Percentiles rank a stretch among this genome's conserved stretches.
Conservation (phyloP, 805 yeast genomes). For the Candida sonorensis region DNA sequence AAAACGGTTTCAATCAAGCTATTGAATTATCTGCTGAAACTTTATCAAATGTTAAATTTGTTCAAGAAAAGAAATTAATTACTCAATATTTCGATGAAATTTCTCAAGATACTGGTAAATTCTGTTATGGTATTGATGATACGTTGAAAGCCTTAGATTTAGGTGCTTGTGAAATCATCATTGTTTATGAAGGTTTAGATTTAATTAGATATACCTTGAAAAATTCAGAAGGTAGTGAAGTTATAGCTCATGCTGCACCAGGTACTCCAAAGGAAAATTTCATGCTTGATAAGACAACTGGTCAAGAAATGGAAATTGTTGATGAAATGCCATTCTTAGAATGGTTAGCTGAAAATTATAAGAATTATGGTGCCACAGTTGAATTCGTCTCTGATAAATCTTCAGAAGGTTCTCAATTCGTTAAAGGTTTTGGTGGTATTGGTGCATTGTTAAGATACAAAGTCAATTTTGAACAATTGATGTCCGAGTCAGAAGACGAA, state of each 20-base stretch:
- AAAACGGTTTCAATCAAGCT: constrained; percentile 98
- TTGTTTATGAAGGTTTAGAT: constrained; percentile 89
- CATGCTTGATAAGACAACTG: constrained; percentile 76
- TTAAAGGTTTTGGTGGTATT: constrained; percentile 97
- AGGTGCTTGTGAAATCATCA: constrained; percentile 91
- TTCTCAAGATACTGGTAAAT: constrained; percentile 94
- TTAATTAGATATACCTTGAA: constrained; percentile 77
- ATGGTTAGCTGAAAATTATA: constrained; percentile 97
- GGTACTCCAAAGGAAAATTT: constrained; percentile 68
- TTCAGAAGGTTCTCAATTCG: constrained; percentile 98
- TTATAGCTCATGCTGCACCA: constrained; percentile 67
- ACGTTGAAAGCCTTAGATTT: constrained; percentile 93
- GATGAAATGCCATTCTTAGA: constrained; percentile 84
- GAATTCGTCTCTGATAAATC: constrained; percentile 97
- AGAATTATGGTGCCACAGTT: constrained; percentile 86
- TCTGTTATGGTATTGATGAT: constrained; percentile 96
- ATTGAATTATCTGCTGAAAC: constrained; percentile 97
- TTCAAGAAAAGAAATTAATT: constrained; percentile 95
- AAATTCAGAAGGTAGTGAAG: constrained; percentile 73
- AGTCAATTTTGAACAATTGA: constrained; percentile 93
- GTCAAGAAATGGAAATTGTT: constrained; percentile 84
- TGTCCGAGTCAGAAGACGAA: constrained; percentile 81
- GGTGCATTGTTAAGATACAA: constrained; percentile 96
- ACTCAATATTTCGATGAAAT: constrained; percentile 93
- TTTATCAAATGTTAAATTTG: constrained; percentile 91